Base-by-base conservation (phyloP, 1,284 basidiomycete genomes). In the Papiliotrema nemorosa region DNA sequence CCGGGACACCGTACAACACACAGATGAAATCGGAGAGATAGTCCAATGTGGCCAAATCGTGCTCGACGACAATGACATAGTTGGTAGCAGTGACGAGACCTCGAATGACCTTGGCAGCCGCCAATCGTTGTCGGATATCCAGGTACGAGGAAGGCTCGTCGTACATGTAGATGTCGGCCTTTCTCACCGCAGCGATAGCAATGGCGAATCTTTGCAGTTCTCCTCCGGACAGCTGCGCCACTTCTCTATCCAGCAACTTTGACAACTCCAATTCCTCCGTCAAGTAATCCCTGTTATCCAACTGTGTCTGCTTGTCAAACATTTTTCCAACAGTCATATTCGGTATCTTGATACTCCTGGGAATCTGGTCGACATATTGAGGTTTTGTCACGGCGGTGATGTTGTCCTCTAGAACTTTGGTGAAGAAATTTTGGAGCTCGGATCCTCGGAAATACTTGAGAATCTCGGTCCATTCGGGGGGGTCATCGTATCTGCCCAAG, bases 341-440 rank as follows among this genome's bases (percentile, higher is more conserved):
- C 50, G 88, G 90, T 20, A 75, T 55, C 77, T 97, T 97, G 80
- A 97, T 89, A 38, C 90, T 90, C 49, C 87, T 83, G 6, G 93
- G 93, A 66, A 97, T 97, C 73, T 97, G 92, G 72, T 97, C 93
- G 61, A 97, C 93, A 69, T 97, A 97, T 82, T 97, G 93, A 1
- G 93, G 93, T 76, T 97, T 97, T 75, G 97, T 97, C 56, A 97
- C 82, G 1, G 93, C 92, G 78, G 96, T 96, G 66, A 97, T 79
- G 69, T 97, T 92, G 73, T 97, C 93, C 76, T 97, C 93, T 22
- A 97, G 81, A n/a, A 97, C 88, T 76, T 96, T 96, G 46, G 92
- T 97, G 76, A 97, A 97, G 78, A 97, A 97, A 73, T 97, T 97
- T 72, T 97, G 93, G 27, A 97, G 81, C 74, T 97, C 92, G 3